phyloP scores from a whole-genome alignment of 495 filamentous ascomycete species.

The Penicillium egyptiacum region DNA sequence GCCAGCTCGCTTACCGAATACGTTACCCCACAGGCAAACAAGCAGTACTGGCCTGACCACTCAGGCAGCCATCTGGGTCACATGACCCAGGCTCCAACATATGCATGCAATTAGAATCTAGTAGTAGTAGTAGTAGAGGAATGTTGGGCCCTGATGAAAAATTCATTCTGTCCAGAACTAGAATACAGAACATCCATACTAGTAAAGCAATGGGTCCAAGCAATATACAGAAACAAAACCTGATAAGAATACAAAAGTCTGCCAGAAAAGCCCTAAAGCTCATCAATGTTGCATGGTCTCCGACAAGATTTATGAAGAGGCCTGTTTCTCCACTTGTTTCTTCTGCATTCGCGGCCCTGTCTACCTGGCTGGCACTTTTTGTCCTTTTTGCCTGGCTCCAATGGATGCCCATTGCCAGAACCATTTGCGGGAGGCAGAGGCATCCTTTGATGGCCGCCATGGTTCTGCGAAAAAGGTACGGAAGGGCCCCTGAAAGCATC shows the following conservation, averaged over 20 bases:
- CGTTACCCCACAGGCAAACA: no score
- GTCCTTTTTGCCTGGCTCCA: not conserved
- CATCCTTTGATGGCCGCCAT: conserved; percentile 17
- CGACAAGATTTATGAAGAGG: conserved; percentile 4
- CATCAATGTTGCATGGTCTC: conserved; percentile 14
- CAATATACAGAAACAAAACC: not conserved
- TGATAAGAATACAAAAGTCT: not conserved
- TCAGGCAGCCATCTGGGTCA: no score
- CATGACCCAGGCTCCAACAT: no score
- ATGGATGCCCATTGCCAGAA: not conserved
- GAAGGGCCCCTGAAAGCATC: conserved; percentile 6
- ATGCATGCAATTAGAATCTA: not conserved
- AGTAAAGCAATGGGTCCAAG: no score
- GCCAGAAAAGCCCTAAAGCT: not conserved
- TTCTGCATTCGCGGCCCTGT: conserved; percentile 11
- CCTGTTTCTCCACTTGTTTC: conserved; percentile 1
- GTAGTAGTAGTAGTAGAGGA: not conserved
- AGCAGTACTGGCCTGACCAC: no score
- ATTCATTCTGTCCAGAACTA: not conserved
- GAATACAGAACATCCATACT: not conserved
- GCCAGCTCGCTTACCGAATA: no score
- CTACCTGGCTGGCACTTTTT: conserved; percentile 8
- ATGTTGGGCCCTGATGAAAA: not conserved
- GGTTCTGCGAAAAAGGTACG: conserved; percentile 14
- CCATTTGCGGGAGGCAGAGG: not conserved